Evolutionary conservation across 306 rosid genomes (phyloP), one percentile per base, ranked within the genome.

Genomic region (Vachellia pachyceras): DNA sequence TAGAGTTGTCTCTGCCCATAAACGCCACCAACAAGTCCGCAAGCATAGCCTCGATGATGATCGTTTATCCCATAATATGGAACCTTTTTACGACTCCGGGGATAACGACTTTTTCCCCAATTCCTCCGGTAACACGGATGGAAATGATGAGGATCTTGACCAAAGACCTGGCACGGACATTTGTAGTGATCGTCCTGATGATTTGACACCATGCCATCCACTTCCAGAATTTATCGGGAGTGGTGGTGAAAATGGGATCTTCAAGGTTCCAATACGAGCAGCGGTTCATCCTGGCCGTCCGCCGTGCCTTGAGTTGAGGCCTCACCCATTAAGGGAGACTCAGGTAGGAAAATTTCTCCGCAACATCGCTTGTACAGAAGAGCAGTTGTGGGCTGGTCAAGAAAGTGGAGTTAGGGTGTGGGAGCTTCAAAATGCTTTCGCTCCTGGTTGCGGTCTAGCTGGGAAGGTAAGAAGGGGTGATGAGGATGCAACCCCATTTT

Each of bases 331-430:
- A 64, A 88, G 94, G 86, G 99, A 95, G 83, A 95, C 99, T 3
- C 99, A 95, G 79, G 93, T 90, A 0, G 98, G 99, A 1, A 93
- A 89, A 46, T 96, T 92, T 80, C 84, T 96, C 37, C 87, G 99
- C 75, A 96, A 86, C 85, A 93, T 96, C 69, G 99, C 93, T 0
- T 93, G 98, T 81, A 92, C 98, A 0, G 94, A 92, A 64, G 80
- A 88, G 22, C 99, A 96, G 81, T 55, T 96, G 77, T 96, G 99
- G 99, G 93, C 94, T 33, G 99, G 98, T 18, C 98, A 96, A 83
- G 99, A 96, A 78, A 65, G 90, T 46, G 99, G 99, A 10, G 91
- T 96, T 7, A 87, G 99, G 77, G 93, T 93, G 33, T 96, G 98
- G 95, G 89, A 90, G 42, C 78, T 92, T 61, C 57, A 81, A 35